Conservation (phyloP, 805 yeast genomes). For the Wickerhamomyces sydowiorum region DNA sequence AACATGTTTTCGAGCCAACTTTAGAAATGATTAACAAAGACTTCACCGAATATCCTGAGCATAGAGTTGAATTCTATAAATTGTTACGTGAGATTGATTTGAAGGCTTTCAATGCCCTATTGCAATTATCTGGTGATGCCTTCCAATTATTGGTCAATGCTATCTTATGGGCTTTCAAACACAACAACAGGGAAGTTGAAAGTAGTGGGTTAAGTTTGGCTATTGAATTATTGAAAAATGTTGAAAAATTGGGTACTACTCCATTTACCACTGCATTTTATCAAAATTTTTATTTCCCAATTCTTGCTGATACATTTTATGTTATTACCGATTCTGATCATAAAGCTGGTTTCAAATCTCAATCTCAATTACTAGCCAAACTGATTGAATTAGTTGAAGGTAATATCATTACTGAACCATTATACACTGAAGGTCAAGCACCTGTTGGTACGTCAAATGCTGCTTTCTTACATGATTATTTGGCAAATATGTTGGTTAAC, state of each 20-base stretch:
- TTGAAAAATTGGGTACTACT: slow-evolving; percentile 63
- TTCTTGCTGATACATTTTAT: slow-evolving; percentile 85
- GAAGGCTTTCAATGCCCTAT: slow-evolving; percentile 78
- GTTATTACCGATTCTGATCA: slow-evolving; percentile 97
- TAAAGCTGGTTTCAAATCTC: slow-evolving; percentile 90
- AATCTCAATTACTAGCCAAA: slow-evolving; percentile 77
- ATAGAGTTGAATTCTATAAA: slow-evolving; percentile 92
- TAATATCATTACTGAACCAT: slow-evolving; percentile 66
- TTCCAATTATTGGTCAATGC: slow-evolving; percentile 90
- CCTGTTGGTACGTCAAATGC: slow-evolving; percentile 82
- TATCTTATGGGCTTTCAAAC: slow-evolving; percentile 97
- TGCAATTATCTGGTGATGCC: slow-evolving; percentile 86
- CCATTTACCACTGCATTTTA: slow-evolving; percentile 82
- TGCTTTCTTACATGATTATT: slow-evolving; percentile 69
- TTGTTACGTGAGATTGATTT: slow-evolving; percentile 81
- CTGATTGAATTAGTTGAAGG: slow-evolving; percentile 79
- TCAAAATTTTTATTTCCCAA: slow-evolving; percentile 81
- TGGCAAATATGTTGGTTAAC: slow-evolving; percentile 71
- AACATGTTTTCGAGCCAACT: slow-evolving; percentile 90
- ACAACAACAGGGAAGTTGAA: slow-evolving; percentile 95
- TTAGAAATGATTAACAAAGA: slow-evolving; percentile 93
- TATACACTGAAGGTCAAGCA: slow-evolving; percentile 75
- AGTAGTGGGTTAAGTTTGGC: slow-evolving; percentile 83
- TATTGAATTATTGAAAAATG: slow-evolving; percentile 77
- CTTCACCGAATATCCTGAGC: slow-evolving; percentile 95